Evolutionary conservation across 2,329 filamentous ascomycete genomes (phyloP).

Genomic region (Colletotrichum falcatum): DNA sequence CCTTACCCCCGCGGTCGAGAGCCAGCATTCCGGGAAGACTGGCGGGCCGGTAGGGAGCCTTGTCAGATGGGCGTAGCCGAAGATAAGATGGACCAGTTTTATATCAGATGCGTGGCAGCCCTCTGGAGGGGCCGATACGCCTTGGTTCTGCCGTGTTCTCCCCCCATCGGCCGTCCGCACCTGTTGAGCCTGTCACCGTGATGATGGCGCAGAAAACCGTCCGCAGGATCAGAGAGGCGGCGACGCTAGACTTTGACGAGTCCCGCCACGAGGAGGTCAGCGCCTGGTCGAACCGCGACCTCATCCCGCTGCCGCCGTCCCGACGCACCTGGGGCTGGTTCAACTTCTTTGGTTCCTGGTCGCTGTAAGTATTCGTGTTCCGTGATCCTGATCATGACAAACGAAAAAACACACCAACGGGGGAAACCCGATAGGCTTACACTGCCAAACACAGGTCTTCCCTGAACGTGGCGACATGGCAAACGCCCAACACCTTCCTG

Average conservation of each 20-base stretch:
- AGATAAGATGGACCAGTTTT: neutral
- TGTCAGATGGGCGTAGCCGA: neutral
- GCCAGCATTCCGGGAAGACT: neutral
- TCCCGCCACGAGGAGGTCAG: conserved; percentile 58
- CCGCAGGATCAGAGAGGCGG: conserved; percentile 47
- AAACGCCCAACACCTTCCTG: conserved; percentile 60
- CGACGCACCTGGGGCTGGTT: conserved; percentile 61
- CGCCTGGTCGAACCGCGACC: conserved; percentile 61
- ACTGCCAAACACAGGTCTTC: conserved; percentile 40
- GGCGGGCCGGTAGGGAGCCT: neutral
- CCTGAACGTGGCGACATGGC: conserved; percentile 58
- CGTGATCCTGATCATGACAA: neutral
- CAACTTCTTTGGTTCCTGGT: conserved; percentile 58
- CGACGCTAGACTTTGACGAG: conserved; percentile 54
- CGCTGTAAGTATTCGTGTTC: conserved; percentile 46
- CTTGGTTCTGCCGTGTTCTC: neutral
- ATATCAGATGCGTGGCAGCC: neutral
- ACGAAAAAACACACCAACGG: no score
- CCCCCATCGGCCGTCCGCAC: neutral
- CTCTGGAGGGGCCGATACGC: neutral
- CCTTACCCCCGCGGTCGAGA: neutral
- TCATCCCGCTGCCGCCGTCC: conserved; percentile 53
- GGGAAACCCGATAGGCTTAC: neutral
- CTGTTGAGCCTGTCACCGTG: no score
- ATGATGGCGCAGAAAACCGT: conserved; percentile 8